Evolutionary conservation across 441 rosid species (phyloP).

Genomic region (Pelargonium myrrhifolium): DNA sequence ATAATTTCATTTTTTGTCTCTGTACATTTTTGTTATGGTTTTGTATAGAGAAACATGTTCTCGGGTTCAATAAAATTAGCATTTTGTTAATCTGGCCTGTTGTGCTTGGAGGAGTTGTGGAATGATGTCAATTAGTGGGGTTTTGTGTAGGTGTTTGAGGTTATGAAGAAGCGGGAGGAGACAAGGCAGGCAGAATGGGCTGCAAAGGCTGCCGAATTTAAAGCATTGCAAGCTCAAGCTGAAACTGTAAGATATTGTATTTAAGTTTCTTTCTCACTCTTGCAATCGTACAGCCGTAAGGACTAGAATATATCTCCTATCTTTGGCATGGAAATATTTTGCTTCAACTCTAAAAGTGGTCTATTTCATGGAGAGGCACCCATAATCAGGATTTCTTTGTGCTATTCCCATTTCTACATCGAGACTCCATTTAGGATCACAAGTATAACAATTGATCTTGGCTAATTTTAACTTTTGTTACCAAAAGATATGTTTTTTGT

Average conservation of each 20-base stretch:
- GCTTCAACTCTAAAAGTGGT: background rate
- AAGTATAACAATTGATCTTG: background rate
- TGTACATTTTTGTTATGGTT: background rate
- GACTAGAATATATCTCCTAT: background rate
- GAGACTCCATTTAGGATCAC: background rate
- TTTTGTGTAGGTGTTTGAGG: conserved; percentile 58
- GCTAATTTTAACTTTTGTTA: background rate
- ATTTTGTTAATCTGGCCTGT: background rate
- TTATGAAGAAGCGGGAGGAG: conserved; percentile 66
- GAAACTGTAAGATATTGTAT: conserved; percentile 54
- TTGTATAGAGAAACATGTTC: background rate
- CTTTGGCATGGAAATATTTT: background rate
- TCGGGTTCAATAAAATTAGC: no score
- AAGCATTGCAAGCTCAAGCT: conserved; percentile 84
- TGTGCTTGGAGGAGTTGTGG: background rate
- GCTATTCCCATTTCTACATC: background rate
- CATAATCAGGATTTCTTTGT: background rate
- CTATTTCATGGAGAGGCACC: background rate
- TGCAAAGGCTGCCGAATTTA: conserved; percentile 64
- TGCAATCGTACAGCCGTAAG: background rate
- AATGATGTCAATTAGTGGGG: background rate
- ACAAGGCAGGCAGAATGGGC: conserved; percentile 59
- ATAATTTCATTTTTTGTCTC: no score
- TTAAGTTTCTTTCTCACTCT: background rate
- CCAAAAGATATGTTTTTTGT: background rate